Base-by-base conservation (phyloP, 345 rosid genomes). In the Brassica napus region DNA sequence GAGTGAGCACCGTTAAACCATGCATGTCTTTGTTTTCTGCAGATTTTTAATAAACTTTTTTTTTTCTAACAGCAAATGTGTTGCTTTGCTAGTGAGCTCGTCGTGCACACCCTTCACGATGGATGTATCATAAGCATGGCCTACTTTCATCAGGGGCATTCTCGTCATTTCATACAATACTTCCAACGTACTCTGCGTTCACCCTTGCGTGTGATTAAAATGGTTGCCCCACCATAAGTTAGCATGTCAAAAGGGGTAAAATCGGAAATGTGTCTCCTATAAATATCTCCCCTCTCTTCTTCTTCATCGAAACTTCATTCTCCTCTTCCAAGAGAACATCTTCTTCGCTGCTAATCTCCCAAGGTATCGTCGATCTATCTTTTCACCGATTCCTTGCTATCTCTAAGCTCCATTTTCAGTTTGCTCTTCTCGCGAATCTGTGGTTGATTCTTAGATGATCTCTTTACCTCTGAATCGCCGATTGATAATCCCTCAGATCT, bases 321-420 rank as follows among this genome's bases (percentile, higher is more conserved):
- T 68, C 57, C 34, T 37, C 9, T 28, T 64, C 37, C 74, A 59
- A 42, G 18, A n/a, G 6, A 70, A 63, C 32, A 57, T 0, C 44
- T 58, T 73, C 82, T 59, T 58, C 73, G 16, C 73, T 44, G 73
- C 44, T 32, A 47, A 73, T 73, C 73, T 10, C 8, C 69, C 0
- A 2, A 79, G 82, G 78, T 79, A 79, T 73, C 23, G 21, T 31
- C 0, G 57, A 77, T 63, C 70, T 77, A 74, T 77, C 28, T 61
- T 26, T 16, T 31, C 3, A 24, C 14, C 23, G 2, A n/a, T 14
- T 58, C 31, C 8, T n/a, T 42, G 28, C 72, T 5, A 15, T 60
- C 32, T 21, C 32, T 9, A 2, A 28, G 6, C 31, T 3, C 0
- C 62, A 65, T 78, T 65, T 3, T 7, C 0, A 24, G 44, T 73